Percentiles rank a stretch among this genome's conserved stretches.
Conservation (phyloP, 2,329 filamentous ascomycete genomes). For the Pseudohalonectria lignicola region DNA sequence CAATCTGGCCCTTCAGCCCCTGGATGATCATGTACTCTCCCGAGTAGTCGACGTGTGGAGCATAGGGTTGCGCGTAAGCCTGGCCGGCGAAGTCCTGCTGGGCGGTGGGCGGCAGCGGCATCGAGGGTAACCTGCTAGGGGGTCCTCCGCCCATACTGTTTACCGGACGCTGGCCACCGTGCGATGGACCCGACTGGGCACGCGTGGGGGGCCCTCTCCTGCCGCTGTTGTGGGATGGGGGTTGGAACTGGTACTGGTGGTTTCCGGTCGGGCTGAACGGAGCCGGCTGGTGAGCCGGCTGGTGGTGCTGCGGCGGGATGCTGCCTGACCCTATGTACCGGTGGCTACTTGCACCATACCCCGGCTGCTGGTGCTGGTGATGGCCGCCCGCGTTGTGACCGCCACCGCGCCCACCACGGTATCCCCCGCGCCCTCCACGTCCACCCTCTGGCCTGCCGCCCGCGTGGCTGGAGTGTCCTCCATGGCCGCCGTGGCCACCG, state of each 20-base stretch:
- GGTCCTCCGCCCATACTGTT: not conserved
- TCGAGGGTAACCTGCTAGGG: slow-evolving; percentile 1
- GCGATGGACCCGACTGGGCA: slow-evolving; percentile 2
- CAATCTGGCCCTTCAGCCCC: slow-evolving; percentile 44
- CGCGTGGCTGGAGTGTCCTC: not conserved
- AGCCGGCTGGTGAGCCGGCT: too few species aligned
- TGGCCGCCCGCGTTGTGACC: not conserved
- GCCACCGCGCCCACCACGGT: slow-evolving; percentile 2
- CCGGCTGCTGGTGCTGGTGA: slow-evolving; percentile 2
- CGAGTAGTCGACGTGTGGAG: slow-evolving; percentile 1
- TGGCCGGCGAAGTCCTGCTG: slow-evolving; percentile 44
- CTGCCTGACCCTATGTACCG: slow-evolving; percentile 10
- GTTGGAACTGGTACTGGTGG: too few species aligned
- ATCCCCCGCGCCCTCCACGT: too few species aligned
- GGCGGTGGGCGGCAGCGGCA: not conserved
- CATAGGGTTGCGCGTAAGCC: slow-evolving; percentile 11
- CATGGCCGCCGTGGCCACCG: slow-evolving; percentile 1
- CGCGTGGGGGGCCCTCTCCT: not conserved
- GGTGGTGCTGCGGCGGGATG: slow-evolving; percentile 4
- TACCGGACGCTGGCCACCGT: not conserved
- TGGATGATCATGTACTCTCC: slow-evolving; percentile 14
- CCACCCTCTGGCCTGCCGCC: too few species aligned
- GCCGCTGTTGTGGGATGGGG: too few species aligned
- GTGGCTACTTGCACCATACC: slow-evolving; percentile 6
- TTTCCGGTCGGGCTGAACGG: slow-evolving; percentile 3